Base-by-base conservation (phyloP, 345 rosid genomes). In the Sapria himalayana region DNA sequence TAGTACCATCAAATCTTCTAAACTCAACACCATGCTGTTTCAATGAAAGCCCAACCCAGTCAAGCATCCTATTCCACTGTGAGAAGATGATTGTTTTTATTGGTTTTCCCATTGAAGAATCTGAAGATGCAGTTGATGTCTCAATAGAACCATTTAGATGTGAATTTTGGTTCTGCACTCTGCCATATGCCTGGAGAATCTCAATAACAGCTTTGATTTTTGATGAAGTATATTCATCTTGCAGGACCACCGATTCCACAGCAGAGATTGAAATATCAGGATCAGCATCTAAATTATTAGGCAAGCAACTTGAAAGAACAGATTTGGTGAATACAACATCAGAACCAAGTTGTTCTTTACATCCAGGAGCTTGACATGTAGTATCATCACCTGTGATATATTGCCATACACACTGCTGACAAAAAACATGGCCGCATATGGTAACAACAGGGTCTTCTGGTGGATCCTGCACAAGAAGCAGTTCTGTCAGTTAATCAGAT, bases 51-150 rank as follows among this genome's bases (percentile, higher is more conserved):
- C 78, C 81, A 36, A 86, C 71, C 60, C 81, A 51, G 69, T 86
- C 72, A 55, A 86, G 63, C 97, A 86, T 86, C 32, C 81, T 57
- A 31, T 92, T 86, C 94, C 97, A 86, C 55, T 86, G 97, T 23
- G 94, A 75, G 69, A 86, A 86, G 49, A 86, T 48, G 39, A 86
- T 81, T 21, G 94, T 49, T 63, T 86, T 86, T 40, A 69, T 49
- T 15, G 93, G 81, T 39, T 59, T 69, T 27, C 40, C 59, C 23
- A 43, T 56, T 11, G 57, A 58, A 32, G 51, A 29, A 49, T 40
- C 51, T 23, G 70, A 57, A 36, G 31, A 36, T 42, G 57, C 45
- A n/a, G 54, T 64, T 23, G 70, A 56, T 53, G 46, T 57, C 60
- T 59, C 56, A 38, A 56, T 47, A 13, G 59, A 45, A 44, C 48